These are phyloP conservation scores for Fusarium azukiicola DNA, from an alignment of 2,329 filamentous ascomycete genomes.

Conservation along the genomic window DNA sequence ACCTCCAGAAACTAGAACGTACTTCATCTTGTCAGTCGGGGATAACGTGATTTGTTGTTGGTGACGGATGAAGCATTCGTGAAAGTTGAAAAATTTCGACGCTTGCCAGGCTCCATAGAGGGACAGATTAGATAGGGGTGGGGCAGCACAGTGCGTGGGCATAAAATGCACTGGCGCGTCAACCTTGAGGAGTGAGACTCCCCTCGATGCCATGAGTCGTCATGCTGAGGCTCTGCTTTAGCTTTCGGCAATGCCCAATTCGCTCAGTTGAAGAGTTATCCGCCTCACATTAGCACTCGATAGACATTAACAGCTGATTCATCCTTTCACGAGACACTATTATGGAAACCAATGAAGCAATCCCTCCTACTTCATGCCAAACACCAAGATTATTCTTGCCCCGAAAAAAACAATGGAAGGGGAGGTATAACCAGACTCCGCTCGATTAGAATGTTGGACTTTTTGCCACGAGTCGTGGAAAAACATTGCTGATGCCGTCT, in stretches of 20 bases:
- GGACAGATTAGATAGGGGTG: constrained; percentile 15
- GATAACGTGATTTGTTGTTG: constrained; percentile 15
- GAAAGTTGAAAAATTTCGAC: constrained; percentile 20
- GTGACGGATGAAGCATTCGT: constrained; percentile 9
- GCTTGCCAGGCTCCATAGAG: constrained; percentile 13
- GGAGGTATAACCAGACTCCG: constrained; percentile 11
- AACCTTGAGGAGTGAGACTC: neutral
- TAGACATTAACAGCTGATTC: constrained; percentile 33
- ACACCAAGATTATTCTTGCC: constrained; percentile 32
- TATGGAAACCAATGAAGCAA: constrained; percentile 6
- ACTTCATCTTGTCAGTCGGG: constrained; percentile 15
- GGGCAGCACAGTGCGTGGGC: neutral
- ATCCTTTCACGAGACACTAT: constrained; percentile 28
- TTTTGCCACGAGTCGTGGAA: constrained; percentile 35
- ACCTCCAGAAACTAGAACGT: constrained; percentile 15
- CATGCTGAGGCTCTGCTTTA: constrained; percentile 5
- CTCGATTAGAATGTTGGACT: constrained; percentile 32
- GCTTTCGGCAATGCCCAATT: constrained; percentile 2
- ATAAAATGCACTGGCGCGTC: neutral
- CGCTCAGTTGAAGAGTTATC: neutral
- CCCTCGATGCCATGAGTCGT: constrained; percentile 10
- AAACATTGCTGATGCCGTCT: constrained; percentile 45
- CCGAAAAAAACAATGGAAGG: constrained; percentile 23
- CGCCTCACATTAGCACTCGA: neutral
- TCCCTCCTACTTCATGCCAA: constrained; percentile 33